Base-by-base conservation (phyloP, 2,329 filamentous ascomycete genomes). In the Arthrinium phaeospermum region DNA sequence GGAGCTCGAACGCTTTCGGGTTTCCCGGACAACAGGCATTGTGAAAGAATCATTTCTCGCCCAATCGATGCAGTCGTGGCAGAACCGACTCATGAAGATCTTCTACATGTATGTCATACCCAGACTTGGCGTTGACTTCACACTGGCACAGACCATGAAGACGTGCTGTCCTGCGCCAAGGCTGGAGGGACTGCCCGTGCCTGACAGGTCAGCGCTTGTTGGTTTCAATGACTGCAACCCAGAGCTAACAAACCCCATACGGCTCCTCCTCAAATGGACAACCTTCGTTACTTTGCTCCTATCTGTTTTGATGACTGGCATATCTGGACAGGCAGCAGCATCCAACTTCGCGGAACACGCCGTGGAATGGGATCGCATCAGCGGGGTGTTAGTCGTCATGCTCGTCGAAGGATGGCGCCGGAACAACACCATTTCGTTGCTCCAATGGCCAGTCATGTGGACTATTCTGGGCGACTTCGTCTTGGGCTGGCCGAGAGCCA, bases 351-450 rank as follows among this genome's bases (percentile, higher is more conserved):
- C 68, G 6, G 24, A 19, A 1, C 47, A 27, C 8, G 22, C 41
- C 19, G 19, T 67, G 19, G 61, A n/a, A 13, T 27, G 34, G 2
- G 16, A 22, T 6, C 53, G 47, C 14, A 37, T 70, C 27, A 51
- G 27, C 27, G 53, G 57, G 37, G 16, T 49, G 8, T 41, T 67
- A 16, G 24, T 49, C 16, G 30, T 67, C 41, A 67, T 71, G 57
- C 51, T 71, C 2, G 70, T 71, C 53, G 70, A 71, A 30, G 70
- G 70, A 41, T 71, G 70, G 70, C 70, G 70, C 22, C 30, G 51
- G 24, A 44, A 13, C 53, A 64, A 71, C 44, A 67, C 46, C 10
- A 8, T 49, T 10, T 67, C 70, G 7, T 24, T 30, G 27, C 53
- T 51, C 24, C 70, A 71, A 30, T 71, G 70, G 70, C 70, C 70